Percentiles rank a stretch among this genome's conserved stretches.
Evolutionary conservation across 495 filamentous ascomycete species (phyloP).

Genomic region (Saxophila tyrrhenica): DNA sequence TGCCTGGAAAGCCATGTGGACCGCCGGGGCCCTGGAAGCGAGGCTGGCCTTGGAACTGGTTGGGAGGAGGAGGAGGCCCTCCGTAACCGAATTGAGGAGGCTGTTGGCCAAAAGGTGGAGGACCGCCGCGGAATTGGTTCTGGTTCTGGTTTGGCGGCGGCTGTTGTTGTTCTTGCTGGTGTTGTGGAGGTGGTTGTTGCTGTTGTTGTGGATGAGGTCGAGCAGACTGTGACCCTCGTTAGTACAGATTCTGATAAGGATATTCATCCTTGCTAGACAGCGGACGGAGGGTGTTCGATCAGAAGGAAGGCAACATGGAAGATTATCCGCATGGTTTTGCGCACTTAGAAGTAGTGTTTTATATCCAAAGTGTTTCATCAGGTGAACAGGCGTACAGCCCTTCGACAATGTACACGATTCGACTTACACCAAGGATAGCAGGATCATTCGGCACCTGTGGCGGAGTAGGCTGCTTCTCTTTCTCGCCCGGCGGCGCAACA

Average conservation of each 20-base stretch:
- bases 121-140: constrained; percentile 11
- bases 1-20: constrained; percentile 53
- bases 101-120: constrained; percentile 23
- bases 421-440: constrained; percentile 92
- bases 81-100: constrained; percentile 31
- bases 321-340: constrained; percentile 87
- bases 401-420: not conserved
- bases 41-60: constrained; percentile 24
- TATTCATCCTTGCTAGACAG: not conserved
- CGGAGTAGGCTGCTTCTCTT: constrained; percentile 56
- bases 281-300: constrained; percentile 32
- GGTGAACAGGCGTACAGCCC: constrained; percentile 20
- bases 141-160: constrained; percentile 28
- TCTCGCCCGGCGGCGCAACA: constrained; percentile 52
- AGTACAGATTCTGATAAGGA: not conserved
- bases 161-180: constrained; percentile 29
- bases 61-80: constrained; percentile 13
- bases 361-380: constrained; percentile 88
- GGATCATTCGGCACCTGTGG: constrained; percentile 80
- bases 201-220: constrained; percentile 22
- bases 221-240: constrained; percentile 20
- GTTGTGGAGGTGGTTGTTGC: constrained; percentile 26
- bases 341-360: constrained; percentile 70
- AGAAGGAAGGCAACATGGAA: constrained; percentile 99
- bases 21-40: constrained; percentile 35